A percentile compares a stretch with the other conserved stretches of the same genome.
Evolutionary conservation across 805 yeast genomes (phyloP).

Genomic region (Myxozyma nipponensis): DNA sequence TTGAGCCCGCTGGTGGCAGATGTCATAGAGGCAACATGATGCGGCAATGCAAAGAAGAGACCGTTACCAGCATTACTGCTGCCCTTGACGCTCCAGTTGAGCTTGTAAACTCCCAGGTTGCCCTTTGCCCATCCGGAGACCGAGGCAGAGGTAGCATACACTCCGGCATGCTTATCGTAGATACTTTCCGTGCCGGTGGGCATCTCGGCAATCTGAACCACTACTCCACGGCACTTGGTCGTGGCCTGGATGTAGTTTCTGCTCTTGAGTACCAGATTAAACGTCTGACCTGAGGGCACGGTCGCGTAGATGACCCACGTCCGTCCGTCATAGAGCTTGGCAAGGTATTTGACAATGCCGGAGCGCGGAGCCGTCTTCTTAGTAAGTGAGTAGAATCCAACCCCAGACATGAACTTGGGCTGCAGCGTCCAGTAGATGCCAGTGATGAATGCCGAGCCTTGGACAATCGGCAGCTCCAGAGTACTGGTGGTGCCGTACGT

Average conservation of each 20-base stretch:
- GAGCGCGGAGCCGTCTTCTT: constrained; percentile 41
- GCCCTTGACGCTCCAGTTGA: constrained; percentile 25
- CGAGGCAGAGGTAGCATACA: constrained; percentile 49
- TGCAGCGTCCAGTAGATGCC: constrained; percentile 42
- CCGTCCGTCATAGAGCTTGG: constrained; percentile 51
- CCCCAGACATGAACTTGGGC: constrained; percentile 35
- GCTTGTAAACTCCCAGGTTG: constrained; percentile 11
- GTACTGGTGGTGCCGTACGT: constrained; percentile 5
- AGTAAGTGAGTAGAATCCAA: constrained; percentile 57
- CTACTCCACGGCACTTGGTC: constrained; percentile 46
- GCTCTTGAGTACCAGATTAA: constrained; percentile 34
- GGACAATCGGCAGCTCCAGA: constrained; percentile 44
- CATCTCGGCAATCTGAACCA: constrained; percentile 59
- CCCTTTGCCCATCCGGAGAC: constrained; percentile 39
- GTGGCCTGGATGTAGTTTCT: constrained; percentile 44
- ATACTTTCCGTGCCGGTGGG: constrained; percentile 37
- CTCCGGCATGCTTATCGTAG: constrained; percentile 63
- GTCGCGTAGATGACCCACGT: constrained; percentile 67
- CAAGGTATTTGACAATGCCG: constrained; percentile 51
- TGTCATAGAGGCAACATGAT: constrained; percentile 50
- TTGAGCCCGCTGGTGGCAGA: constrained; percentile 19
- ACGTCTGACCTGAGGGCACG: constrained; percentile 35
- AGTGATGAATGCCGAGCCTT: constrained; percentile 59
- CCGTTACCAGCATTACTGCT: constrained; percentile 44
- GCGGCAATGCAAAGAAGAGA: constrained; percentile 64